phyloP scores from a whole-genome alignment of 768 basidiomycete genomes.

The Mycena amicta region DNA sequence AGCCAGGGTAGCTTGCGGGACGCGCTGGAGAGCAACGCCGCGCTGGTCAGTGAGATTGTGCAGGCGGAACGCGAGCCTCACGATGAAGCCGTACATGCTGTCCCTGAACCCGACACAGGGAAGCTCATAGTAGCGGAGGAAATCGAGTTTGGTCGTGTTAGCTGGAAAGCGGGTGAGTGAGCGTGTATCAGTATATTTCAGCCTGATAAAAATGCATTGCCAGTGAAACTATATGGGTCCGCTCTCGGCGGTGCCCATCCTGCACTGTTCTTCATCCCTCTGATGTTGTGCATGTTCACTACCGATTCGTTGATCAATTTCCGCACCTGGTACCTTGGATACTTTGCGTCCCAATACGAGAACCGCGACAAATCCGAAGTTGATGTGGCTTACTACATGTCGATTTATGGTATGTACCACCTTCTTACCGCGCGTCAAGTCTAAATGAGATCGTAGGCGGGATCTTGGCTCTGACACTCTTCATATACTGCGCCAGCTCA shows the following conservation, averaged over 20 bases:
- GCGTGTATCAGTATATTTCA: too few relatives aligned
- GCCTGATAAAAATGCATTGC: too few relatives aligned
- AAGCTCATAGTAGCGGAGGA: slow-evolving; percentile 53
- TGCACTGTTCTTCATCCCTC: slow-evolving; percentile 16
- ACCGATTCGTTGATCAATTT: slow-evolving; percentile 14
- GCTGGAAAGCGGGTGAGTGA: too few relatives aligned
- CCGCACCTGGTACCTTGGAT: slow-evolving; percentile 24
- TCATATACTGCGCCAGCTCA: too few relatives aligned
- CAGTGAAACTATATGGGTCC: slow-evolving; percentile 23
- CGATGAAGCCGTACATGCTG: too few relatives aligned
- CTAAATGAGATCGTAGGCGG: slow-evolving; percentile 3
- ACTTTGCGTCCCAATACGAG: slow-evolving; percentile 24
- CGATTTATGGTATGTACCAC: too few relatives aligned
- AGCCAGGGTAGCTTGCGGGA: too few relatives aligned
- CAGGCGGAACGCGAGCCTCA: too few relatives aligned
- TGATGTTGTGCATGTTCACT: slow-evolving; percentile 13
- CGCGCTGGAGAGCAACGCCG: too few relatives aligned
- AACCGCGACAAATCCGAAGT: slow-evolving; percentile 15
- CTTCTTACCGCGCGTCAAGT: not conserved
- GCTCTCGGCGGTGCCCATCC: slow-evolving; percentile 21
- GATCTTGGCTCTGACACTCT: slow-evolving; percentile 29
- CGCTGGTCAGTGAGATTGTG: too few relatives aligned
- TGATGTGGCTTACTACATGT: too few relatives aligned
- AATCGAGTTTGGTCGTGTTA: slow-evolving; percentile 46
- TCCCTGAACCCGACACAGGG: too few relatives aligned